Percentiles rank a stretch among this genome's conserved stretches.
These are phyloP conservation scores for Camptophora hylomeconis DNA, from an alignment of 2,329 filamentous ascomycete species.

Conservation along the genomic window DNA sequence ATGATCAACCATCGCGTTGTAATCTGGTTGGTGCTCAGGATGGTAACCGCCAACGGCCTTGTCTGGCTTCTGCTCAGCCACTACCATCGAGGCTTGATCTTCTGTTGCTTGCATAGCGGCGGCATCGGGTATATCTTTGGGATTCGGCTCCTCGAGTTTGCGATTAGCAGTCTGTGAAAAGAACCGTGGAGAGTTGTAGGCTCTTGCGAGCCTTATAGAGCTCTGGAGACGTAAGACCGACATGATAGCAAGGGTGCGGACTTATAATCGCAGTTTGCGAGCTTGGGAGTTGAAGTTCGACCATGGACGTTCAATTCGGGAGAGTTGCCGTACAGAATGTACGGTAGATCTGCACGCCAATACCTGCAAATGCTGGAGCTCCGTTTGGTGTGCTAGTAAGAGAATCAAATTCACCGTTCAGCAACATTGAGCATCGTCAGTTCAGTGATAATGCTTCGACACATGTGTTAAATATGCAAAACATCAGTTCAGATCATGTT, in stretches of 20 bases:
- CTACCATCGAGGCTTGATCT: constrained; percentile 32
- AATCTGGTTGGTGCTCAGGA: constrained; percentile 63
- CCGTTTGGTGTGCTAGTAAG: no score
- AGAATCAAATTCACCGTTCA: no score
- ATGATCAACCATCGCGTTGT: constrained; percentile 68
- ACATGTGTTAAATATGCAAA: no score
- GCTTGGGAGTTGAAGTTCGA: not conserved
- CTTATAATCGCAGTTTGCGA: not conserved
- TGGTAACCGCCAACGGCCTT: constrained; percentile 37
- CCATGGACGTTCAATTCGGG: no score
- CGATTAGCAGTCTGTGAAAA: constrained; percentile 39
- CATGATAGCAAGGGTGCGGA: constrained; percentile 42
- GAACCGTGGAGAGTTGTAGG: constrained; percentile 23
- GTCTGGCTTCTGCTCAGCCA: constrained; percentile 23
- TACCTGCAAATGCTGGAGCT: no score
- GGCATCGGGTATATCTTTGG: constrained; percentile 31
- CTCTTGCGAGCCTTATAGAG: constrained; percentile 17
- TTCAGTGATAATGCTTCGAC: no score
- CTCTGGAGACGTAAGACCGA: constrained; percentile 48
- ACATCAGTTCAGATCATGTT: no score
- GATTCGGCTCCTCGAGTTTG: constrained; percentile 15
- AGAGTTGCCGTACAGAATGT: no score
- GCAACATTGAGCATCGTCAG: no score
- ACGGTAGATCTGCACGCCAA: no score
- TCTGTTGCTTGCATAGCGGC: constrained; percentile 26